Percentiles rank a stretch among this genome's conserved stretches.
These are phyloP conservation scores for Xylariaceae sp. DNA, from an alignment of 2,329 filamentous ascomycete species.

Conservation along the genomic window DNA sequence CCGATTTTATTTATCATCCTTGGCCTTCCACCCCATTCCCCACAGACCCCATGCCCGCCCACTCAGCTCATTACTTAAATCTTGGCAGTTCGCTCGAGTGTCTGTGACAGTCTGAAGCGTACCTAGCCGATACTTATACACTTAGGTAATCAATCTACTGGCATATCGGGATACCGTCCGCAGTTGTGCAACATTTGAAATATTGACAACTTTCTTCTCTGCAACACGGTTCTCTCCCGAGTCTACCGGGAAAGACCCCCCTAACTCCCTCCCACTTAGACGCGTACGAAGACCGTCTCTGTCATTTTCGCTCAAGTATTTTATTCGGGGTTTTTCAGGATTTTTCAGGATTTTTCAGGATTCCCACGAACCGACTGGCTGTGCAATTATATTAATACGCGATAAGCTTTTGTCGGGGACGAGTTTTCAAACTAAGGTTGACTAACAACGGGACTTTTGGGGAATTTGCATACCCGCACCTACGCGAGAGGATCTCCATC, in stretches of 20 bases:
- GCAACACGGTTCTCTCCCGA: no score
- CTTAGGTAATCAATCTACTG: no score
- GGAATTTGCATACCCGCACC: neutral
- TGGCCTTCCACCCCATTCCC: neutral
- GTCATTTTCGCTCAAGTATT: neutral
- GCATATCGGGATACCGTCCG: no score
- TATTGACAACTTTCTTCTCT: no score
- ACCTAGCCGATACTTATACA: no score
- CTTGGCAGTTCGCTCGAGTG: slow-evolving; percentile 4
- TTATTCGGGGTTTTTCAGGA: no score
- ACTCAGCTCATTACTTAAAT: slow-evolving; percentile 5
- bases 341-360: neutral
- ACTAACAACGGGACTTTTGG: neutral
- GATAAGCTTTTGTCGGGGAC: neutral
- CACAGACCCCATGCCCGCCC: no score
- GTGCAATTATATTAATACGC: slow-evolving; percentile 8
- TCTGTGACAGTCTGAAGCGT: no score
- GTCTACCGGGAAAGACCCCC: neutral
- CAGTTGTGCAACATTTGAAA: no score
- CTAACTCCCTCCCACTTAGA: neutral
- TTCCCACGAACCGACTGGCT: slow-evolving; percentile 1
- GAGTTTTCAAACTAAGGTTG: neutral
- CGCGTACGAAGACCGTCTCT: neutral
- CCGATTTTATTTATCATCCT: neutral
- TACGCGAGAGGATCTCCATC: slow-evolving; percentile 1